These are phyloP conservation scores for Boletus smithii DNA, from an alignment of 1,284 basidiomycete species.

Conservation along the genomic window DNA sequence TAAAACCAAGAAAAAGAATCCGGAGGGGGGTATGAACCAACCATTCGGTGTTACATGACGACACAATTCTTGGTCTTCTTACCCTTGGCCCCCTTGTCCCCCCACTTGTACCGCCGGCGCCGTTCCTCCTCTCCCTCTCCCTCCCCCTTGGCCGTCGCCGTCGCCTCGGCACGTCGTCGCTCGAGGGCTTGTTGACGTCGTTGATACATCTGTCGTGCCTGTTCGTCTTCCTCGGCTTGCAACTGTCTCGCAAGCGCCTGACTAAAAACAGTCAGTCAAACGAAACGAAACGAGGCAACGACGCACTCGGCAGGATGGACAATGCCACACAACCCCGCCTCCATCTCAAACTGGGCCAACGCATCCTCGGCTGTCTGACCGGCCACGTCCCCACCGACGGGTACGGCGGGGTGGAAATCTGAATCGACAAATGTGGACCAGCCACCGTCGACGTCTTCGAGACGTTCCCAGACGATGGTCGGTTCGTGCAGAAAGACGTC, in stretches of 20 bases:
- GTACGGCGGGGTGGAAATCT: constrained; percentile 57
- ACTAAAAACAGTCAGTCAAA: no score
- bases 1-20: no score
- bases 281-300: no score
- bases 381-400: constrained; percentile 77
- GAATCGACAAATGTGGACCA: constrained; percentile 74
- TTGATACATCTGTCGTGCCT: constrained; percentile 41
- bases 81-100: no score
- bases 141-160: no score
- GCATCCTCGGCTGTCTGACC: constrained; percentile 66
- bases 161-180: constrained; percentile 6
- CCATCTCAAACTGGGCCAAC: constrained; percentile 36
- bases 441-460: constrained; percentile 83
- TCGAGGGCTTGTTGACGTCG: constrained; percentile 37
- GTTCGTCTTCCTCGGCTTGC: constrained; percentile 70
- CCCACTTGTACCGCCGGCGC: no score
- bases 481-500: constrained; percentile 74
- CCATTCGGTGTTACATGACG: no score
- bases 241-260: constrained; percentile 64
- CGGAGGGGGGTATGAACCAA: no score
- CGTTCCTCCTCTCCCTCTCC: no score
- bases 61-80: no score
- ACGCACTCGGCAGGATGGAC: no score
- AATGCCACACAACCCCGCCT: no score
- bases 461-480: constrained; percentile 82